Evolutionary conservation across 1,284 basidiomycete species (phyloP), one percentile per base, ranked within the genome.

Genomic region (Pseudozyma sp.): DNA sequence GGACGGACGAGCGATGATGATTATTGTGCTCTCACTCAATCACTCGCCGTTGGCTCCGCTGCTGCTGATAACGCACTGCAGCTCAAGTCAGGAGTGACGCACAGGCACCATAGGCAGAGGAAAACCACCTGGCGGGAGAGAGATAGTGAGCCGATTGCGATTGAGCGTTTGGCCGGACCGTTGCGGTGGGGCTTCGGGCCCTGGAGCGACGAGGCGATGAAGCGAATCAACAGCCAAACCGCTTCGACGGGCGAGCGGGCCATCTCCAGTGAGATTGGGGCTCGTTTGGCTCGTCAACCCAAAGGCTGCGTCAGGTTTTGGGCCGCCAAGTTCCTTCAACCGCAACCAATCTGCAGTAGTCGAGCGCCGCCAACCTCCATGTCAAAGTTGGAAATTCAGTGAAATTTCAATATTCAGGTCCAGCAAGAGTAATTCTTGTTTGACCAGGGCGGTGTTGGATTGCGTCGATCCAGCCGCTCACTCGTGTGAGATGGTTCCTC

Each of bases 41-140:
- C 43, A 19, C 17, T 24, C 19, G 17, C 19, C 19, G 19, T 49
- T 35, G 19, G 46, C 44, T 24, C 13, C 11, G 17, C 13, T 44
- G 47, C 31, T 54, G 47, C 57, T 67, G 57, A 67, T 67, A 67
- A 67, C 64, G 57, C 57, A 60, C 56, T 37, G 35, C 35, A 9
- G 35, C 10, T 37, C 35, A 19, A 42, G 7, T 42, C 13, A 14
- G 39, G 8, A 13, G 29, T 17, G 40, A 33, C 40, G 31, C 37
- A 39, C n/a, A 53, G 17, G 48, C 19, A 9, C 35, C 24, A 19
- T 33, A 16, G 17, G 3, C 14, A 37, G 46, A 14, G 46, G 29
- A 30, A 33, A 19, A 31, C 5, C 24, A 29, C 14, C 8, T 19
- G 13, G 47, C 31, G 47, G 35, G 47, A 52, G 40, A 43, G 47